phyloP scores from a whole-genome alignment of 768 basidiomycete species.

The Favolaschia claudopus region DNA sequence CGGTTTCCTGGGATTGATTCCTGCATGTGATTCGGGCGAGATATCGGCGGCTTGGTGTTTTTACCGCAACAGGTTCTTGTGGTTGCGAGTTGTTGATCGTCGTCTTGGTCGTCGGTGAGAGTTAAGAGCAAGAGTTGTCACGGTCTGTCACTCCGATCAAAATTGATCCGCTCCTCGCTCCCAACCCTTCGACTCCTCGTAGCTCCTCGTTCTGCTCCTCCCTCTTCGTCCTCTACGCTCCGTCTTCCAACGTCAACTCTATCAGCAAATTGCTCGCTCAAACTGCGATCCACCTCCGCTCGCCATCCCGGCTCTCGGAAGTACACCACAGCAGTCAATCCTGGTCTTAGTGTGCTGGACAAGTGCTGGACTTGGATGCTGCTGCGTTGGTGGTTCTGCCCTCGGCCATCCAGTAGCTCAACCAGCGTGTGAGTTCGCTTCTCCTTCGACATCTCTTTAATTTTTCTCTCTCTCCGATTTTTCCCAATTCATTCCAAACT shows the following conservation, averaged over 20 bases:
- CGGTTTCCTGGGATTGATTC: constrained; percentile 2
- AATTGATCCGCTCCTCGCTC: too few species aligned
- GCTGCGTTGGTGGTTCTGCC: constrained; percentile 25
- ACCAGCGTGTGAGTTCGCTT: neutral
- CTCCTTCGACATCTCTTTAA: neutral
- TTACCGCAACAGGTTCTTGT: constrained; percentile 34
- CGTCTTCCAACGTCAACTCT: constrained; percentile 1
- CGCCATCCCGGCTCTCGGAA: neutral
- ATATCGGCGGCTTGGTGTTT: constrained; percentile 43
- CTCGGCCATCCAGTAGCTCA: neutral
- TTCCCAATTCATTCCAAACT: neutral
- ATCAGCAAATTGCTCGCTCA: constrained; percentile 38
- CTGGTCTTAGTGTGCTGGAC: constrained; percentile 16
- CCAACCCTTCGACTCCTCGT: too few species aligned
- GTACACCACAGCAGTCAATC: constrained; percentile 30
- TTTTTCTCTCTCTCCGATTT: neutral
- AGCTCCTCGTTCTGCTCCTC: too few species aligned
- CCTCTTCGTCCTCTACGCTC: neutral
- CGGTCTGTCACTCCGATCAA: too few species aligned
- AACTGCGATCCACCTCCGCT: constrained; percentile 26
- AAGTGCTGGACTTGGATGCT: too few species aligned
- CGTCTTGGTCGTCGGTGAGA: constrained; percentile 26
- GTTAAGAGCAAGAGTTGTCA: too few species aligned
- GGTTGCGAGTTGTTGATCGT: constrained; percentile 30
- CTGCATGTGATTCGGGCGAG: constrained; percentile 41